phyloP scores from a whole-genome alignment of 305 asterid species.

The Vinca major region DNA sequence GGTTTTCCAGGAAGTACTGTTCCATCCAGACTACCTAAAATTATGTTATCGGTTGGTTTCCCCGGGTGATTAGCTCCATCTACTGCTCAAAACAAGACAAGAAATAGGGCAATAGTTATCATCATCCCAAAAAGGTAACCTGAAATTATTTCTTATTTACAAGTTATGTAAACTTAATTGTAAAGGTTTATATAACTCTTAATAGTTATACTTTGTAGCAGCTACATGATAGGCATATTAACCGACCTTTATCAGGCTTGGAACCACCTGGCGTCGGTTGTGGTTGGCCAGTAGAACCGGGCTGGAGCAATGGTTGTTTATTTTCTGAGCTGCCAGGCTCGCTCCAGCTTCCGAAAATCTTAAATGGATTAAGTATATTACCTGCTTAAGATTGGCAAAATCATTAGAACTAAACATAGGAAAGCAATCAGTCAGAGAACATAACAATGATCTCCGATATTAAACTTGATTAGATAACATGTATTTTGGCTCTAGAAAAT shows the following conservation, averaged over 20 bases:
- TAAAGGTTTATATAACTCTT: too few species aligned
- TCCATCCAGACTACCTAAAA: not conserved
- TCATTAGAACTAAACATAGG: not conserved
- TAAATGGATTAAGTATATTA: conserved; percentile 28
- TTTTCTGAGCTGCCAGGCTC: not conserved
- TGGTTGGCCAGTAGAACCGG: not conserved
- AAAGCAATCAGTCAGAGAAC: too few species aligned
- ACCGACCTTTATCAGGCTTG: not conserved
- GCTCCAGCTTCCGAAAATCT: conserved; percentile 20
- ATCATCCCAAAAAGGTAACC: too few species aligned
- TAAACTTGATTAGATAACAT: not conserved
- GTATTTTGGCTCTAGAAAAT: not conserved
- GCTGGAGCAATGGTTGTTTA: not conserved
- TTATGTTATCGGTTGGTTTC: not conserved
- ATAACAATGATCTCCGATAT: too few species aligned
- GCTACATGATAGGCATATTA: not conserved
- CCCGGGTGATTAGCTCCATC: not conserved
- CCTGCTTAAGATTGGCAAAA: conserved; percentile 22
- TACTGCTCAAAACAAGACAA: conserved; percentile 3
- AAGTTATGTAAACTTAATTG: too few species aligned
- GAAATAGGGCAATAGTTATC: not conserved
- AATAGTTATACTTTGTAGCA: not conserved
- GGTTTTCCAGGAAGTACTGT: not conserved
- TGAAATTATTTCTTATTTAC: too few species aligned
- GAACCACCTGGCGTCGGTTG: not conserved